These are phyloP conservation scores for Sporothrix globosa DNA, from an alignment of 2,329 filamentous ascomycete genomes.

Conservation along the genomic window DNA sequence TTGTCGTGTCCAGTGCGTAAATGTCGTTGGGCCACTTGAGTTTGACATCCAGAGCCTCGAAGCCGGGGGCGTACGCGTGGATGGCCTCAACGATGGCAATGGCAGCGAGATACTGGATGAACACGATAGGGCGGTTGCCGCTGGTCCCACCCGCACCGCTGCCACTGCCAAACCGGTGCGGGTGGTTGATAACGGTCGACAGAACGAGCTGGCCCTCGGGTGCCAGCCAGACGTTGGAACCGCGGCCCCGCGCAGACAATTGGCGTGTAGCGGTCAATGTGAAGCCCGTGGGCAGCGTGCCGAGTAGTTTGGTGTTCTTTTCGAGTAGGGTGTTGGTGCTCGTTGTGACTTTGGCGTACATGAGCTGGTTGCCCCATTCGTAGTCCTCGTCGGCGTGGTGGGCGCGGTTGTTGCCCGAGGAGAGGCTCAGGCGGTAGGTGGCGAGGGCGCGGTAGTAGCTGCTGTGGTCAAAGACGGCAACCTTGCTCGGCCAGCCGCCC, in stretches of 20 bases:
- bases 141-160: too few species aligned
- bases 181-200: conserved; percentile 84
- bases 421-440: conserved; percentile 62
- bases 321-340: conserved; percentile 93
- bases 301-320: conserved; percentile 80
- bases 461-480: conserved; percentile 83
- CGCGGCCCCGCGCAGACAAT: conserved; percentile 83
- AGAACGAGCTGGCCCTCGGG: conserved; percentile 85
- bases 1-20: conserved; percentile 68
- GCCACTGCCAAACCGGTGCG: conserved; percentile 59
- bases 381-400: conserved; percentile 24
- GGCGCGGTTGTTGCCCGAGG: conserved; percentile 51
- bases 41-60: conserved; percentile 74
- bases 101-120: conserved; percentile 90
- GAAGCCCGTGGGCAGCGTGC: conserved; percentile 79
- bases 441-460: conserved; percentile 74
- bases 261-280: conserved; percentile 86
- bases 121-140: conserved; percentile 68
- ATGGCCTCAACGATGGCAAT: conserved; percentile 86
- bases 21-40: conserved; percentile 99
- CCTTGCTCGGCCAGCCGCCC: conserved; percentile 67
- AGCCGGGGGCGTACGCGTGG: conserved; percentile 75
- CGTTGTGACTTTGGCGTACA: conserved; percentile 91
- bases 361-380: conserved; percentile 73
- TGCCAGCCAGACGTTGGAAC: conserved; percentile 92